Evolutionary conservation across 179 eudicot species (phyloP).

Genomic region (Corrigiola litoralis): DNA sequence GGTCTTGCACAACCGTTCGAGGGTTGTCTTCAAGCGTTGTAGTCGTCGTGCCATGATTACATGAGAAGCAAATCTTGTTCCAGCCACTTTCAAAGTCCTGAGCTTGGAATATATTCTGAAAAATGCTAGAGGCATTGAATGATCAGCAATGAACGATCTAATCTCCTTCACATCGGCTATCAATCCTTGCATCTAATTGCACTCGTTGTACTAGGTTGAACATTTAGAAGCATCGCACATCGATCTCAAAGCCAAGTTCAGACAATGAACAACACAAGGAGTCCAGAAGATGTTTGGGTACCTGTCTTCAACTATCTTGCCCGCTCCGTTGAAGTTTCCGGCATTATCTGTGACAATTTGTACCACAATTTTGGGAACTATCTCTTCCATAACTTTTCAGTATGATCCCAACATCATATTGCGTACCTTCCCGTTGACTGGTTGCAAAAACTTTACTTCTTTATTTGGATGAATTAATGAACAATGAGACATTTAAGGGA

Average conservation of each 20-base stretch:
- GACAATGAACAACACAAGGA: background rate
- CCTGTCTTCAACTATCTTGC: background rate
- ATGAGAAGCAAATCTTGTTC: background rate
- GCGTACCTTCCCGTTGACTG: too few species aligned
- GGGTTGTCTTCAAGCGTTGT: background rate
- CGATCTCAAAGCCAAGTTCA: background rate
- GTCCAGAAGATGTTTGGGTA: background rate
- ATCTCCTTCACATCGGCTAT: background rate
- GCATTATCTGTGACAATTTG: conserved; percentile 1
- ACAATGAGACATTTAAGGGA: too few species aligned
- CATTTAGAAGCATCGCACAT: background rate
- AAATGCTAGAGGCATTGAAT: background rate
- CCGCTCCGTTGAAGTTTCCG: background rate
- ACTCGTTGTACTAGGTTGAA: background rate
- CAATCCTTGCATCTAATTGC: background rate
- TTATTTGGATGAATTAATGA: too few species aligned
- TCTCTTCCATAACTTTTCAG: too few species aligned
- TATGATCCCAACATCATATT: too few species aligned
- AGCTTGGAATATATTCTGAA: background rate
- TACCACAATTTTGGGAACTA: too few species aligned
- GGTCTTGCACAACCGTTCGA: background rate
- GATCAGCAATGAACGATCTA: background rate
- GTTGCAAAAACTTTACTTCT: too few species aligned
- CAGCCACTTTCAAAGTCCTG: background rate
- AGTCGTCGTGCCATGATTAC: background rate